Evolutionary conservation across 1,139 yeast species (phyloP), one percentile per base, ranked within the genome.

Genomic region (Wickerhamomyces sp.): DNA sequence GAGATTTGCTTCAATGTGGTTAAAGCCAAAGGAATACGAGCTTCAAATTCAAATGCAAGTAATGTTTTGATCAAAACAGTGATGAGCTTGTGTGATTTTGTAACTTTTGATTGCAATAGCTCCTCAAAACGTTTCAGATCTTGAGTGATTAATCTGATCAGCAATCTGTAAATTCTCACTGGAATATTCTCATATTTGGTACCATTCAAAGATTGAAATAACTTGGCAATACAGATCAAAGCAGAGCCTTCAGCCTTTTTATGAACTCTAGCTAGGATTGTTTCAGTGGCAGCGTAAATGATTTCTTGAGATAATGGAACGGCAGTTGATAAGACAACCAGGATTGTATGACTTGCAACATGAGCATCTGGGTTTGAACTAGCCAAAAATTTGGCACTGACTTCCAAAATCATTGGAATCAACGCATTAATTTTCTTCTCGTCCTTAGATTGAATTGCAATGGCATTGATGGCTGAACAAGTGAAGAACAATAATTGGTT

Each of bases 401-500:
- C 64, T 65, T 78, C 84, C 50, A 85, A 68, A n/a, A 81, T 64
- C 10, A 73, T 58, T 1, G 90, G 87, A 44, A 80, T 69, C 34
- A 73, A 50, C 8, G 59, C 60, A 15, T 67, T 61, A 36, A 75
- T 57, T 43, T 65, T 70, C 15, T 64, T 62, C 14, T 69, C 71
- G 45, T 68, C 66, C 10, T 63, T 66, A 1, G 76, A 63, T 47
- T 75, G 72, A 60, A 76, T 61, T 1, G 79, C 72, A 44, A 81
- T 72, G 41, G 81, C 66, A 34, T 79, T 69, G 58, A 91, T 87
- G 27, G 90, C 80, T n/a, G 90, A 69, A 57, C 82, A 76, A 3
- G 95, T 79, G 68, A 84, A 87, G 63, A 93, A 91, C 11, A 91
- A 81, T 49, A 91, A 72, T 60, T 85, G 84, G 44, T 78, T 78